Percentiles rank a stretch among this genome's conserved stretches.
phyloP scores from a whole-genome alignment of 2,329 filamentous ascomycete genomes.

The Metarhizium album region DNA sequence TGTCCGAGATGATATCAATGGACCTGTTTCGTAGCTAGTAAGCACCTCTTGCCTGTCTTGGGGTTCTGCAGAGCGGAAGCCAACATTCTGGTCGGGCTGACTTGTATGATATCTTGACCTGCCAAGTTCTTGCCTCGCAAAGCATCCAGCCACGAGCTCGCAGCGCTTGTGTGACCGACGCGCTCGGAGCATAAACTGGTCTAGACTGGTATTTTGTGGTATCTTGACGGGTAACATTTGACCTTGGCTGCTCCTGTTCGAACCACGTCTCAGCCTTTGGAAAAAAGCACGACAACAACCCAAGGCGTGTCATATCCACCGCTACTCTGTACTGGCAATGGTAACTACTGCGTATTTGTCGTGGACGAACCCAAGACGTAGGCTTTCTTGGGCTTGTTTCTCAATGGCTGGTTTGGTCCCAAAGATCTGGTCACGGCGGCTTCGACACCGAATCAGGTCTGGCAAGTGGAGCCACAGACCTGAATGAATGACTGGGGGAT shows the following conservation, averaged over 20 bases:
- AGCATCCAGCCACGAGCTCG: no score
- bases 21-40: no score
- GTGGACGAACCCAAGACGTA: not conserved
- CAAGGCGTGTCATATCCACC: not conserved
- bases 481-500: not conserved
- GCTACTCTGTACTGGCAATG: no score
- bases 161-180: no score
- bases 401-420: slow-evolving; percentile 13
- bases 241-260: no score
- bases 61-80: not conserved
- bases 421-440: slow-evolving; percentile 25
- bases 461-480: not conserved
- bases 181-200: no score
- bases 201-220: no score
- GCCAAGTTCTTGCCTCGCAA: no score
- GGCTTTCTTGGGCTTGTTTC: not conserved
- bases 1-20: not conserved
- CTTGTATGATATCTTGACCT: no score
- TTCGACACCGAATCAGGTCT: slow-evolving; percentile 19
- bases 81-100: not conserved
- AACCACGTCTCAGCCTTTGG: no score
- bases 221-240: no score
- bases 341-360: not conserved
- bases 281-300: not conserved
- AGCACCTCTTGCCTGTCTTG: not conserved